Conservation (phyloP, 345 rosid species). For the Gossypium australe region DNA sequence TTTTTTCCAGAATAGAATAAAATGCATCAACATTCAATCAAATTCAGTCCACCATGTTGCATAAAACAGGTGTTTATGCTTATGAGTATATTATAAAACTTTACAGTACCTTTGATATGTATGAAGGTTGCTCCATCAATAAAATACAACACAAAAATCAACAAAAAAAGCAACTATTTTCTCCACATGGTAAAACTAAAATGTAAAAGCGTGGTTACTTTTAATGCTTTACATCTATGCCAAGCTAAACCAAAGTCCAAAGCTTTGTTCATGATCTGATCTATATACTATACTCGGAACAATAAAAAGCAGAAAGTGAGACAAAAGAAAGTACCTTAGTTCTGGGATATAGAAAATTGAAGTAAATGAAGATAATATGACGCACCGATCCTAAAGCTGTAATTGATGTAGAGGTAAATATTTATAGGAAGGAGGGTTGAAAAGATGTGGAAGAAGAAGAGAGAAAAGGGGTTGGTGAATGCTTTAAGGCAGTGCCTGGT, state of each 20-base stretch:
- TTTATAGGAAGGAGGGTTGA: background rate
- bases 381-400: background rate
- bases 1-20: conserved; percentile 7
- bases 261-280: no score
- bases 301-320: no score
- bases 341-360: conserved; percentile 7
- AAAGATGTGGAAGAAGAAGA: background rate
- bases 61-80: background rate
- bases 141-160: no score
- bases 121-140: background rate
- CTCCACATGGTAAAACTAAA: no score
- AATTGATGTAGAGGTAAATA: background rate
- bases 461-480: conserved; percentile 20
- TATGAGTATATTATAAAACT: no score
- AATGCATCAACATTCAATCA: conserved; percentile 3
- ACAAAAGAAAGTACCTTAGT: conserved; percentile 23
- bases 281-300: no score
- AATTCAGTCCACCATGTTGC: background rate
- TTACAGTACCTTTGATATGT: background rate
- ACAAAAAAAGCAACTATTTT: no score
- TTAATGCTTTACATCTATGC: no score
- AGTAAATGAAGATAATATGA: background rate
- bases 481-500: conserved; percentile 16
- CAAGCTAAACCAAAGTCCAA: no score
- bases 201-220: no score